Conservation (phyloP, 2,329 filamentous ascomycete genomes). For the Teratosphaeria viscida region DNA sequence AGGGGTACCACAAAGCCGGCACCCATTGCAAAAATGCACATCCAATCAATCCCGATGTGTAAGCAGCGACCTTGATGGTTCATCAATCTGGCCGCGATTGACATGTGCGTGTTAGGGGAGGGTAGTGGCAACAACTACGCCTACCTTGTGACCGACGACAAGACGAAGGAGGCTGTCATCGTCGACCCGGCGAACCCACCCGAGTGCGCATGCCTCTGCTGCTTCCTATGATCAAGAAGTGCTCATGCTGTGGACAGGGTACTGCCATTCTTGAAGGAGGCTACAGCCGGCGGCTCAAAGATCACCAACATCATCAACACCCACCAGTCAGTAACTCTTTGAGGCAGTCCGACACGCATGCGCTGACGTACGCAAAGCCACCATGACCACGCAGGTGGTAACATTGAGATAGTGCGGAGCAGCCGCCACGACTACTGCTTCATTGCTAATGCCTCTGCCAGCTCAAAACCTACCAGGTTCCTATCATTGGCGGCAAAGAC, state of each 20-base stretch:
- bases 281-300: slow-evolving; percentile 64
- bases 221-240: not conserved
- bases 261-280: slow-evolving; percentile 57
- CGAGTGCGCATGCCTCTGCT: slow-evolving; percentile 46
- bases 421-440: not conserved
- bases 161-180: slow-evolving; percentile 46
- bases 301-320: slow-evolving; percentile 89
- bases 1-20: slow-evolving; percentile 9
- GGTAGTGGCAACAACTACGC: slow-evolving; percentile 74
- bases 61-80: slow-evolving; percentile 29
- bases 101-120: slow-evolving; percentile 46
- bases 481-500: slow-evolving; percentile 79
- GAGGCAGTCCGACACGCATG: not conserved
- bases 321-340: slow-evolving; percentile 61
- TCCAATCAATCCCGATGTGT: slow-evolving; percentile 86
- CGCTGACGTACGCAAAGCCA: slow-evolving; percentile 48
- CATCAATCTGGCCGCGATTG: slow-evolving; percentile 2
- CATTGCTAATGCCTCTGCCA: slow-evolving; percentile 17
- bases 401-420: slow-evolving; percentile 59
- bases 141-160: slow-evolving; percentile 48
- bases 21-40: slow-evolving; percentile 53
- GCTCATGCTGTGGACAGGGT: slow-evolving; percentile 36
- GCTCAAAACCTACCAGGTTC: slow-evolving; percentile 53
- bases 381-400: slow-evolving; percentile 89
- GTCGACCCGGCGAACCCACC: slow-evolving; percentile 71